A percentile compares a stretch with the other conserved stretches of the same genome.
These are phyloP conservation scores for Cyberlindnera euphorbiiphila DNA, from an alignment of 805 yeast species.

Conservation along the genomic window DNA sequence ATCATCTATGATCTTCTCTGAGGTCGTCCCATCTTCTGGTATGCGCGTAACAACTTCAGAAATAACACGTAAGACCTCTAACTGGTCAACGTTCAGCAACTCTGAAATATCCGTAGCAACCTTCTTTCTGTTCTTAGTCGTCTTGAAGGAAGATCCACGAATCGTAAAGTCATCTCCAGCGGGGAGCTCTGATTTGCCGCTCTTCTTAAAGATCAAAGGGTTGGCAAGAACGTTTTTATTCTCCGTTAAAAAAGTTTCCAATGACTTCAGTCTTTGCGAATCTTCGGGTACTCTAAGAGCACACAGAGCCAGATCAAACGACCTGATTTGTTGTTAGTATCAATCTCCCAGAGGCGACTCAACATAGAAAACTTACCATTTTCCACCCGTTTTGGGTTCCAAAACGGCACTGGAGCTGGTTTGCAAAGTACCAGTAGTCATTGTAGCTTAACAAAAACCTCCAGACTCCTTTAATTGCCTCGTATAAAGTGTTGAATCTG, in stretches of 20 bases:
- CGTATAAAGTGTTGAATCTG: too few relatives aligned
- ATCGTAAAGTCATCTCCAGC: constrained; percentile 30
- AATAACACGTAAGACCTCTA: constrained; percentile 48
- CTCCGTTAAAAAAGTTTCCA: constrained; percentile 18
- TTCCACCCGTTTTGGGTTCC: neutral
- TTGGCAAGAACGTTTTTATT: constrained; percentile 13
- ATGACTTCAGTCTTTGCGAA: constrained; percentile 14
- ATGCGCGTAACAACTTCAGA: constrained; percentile 38
- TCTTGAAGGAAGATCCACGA: constrained; percentile 38
- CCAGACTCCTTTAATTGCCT: too few relatives aligned
- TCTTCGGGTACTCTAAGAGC: constrained; percentile 17
- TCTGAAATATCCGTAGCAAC: constrained; percentile 40
- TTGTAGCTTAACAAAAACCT: neutral
- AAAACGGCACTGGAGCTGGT: neutral
- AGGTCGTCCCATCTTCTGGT: constrained; percentile 20
- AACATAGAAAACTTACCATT: constrained; percentile 4
- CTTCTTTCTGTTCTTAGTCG: constrained; percentile 32
- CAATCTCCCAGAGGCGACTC: neutral
- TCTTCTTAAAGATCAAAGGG: constrained; percentile 11
- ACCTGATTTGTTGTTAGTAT: constrained; percentile 20
- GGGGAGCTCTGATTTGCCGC: constrained; percentile 10
- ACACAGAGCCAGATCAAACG: constrained; percentile 25
- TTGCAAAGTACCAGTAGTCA: neutral
- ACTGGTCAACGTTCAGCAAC: constrained; percentile 35
- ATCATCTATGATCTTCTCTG: constrained; percentile 11